A percentile compares a stretch with the other conserved stretches of the same genome.
Evolutionary conservation across 2,329 filamentous ascomycete species (phyloP).

Genomic region (Fusarium citri): DNA sequence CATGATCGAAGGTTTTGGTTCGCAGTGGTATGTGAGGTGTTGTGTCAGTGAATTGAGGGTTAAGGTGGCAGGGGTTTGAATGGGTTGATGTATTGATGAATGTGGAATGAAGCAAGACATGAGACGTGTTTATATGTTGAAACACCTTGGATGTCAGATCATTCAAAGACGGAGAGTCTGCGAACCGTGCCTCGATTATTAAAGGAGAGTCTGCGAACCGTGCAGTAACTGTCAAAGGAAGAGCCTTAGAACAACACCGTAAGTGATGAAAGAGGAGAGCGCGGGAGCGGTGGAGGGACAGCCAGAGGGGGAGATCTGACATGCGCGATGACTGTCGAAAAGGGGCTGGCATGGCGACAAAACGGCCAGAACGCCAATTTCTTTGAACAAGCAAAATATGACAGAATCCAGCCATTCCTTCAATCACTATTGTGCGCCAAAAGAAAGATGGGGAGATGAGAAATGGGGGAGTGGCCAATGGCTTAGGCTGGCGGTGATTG

Average conservation of each 20-base stretch:
- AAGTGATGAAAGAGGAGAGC: neutral
- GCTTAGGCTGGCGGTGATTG: neutral
- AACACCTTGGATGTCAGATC: neutral
- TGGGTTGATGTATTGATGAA: neutral
- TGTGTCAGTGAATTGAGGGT: neutral
- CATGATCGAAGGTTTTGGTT: neutral
- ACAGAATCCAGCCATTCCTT: neutral
- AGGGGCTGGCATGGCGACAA: neutral
- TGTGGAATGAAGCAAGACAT: neutral
- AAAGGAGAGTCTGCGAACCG: neutral
- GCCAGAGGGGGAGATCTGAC: neutral
- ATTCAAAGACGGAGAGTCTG: neutral
- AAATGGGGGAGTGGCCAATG: neutral
- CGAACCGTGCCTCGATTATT: neutral
- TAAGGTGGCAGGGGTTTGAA: neutral
- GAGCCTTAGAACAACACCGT: neutral
- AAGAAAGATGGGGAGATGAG: neutral
- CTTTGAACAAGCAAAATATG: neutral
- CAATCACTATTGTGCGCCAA: neutral
- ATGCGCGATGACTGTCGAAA: neutral
- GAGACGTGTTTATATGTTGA: neutral
- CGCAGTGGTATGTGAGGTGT: neutral
- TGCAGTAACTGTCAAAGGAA: neutral
- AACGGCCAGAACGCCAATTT: no score
- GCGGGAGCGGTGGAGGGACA: neutral